Evolutionary conservation across 352 stramenopile genomes (phyloP).

Genomic region (Phytophthora foliorum): DNA sequence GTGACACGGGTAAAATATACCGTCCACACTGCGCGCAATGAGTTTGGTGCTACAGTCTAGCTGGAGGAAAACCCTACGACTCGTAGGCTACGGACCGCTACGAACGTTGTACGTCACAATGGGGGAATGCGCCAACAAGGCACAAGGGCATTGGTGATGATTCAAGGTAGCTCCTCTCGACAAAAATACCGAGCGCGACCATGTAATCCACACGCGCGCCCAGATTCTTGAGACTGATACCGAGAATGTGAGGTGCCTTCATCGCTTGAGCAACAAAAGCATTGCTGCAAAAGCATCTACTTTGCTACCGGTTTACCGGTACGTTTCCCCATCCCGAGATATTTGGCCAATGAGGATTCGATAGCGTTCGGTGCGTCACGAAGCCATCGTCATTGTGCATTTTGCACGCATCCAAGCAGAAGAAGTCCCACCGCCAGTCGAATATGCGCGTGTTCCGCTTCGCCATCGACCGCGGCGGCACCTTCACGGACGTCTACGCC

Average conservation of each 20-base stretch:
- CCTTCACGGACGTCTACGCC: constrained; percentile 99
- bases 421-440: not conserved
- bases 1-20: not conserved
- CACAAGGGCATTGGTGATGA: not conserved
- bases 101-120: constrained; percentile 1
- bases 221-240: too few species aligned
- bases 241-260: too few species aligned
- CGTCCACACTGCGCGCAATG: not conserved
- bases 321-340: not conserved
- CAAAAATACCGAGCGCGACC: not conserved
- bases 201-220: not conserved
- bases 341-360: constrained; percentile 16
- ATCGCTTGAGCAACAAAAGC: too few species aligned
- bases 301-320: not conserved
- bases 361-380: not conserved
- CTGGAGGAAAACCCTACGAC: too few species aligned
- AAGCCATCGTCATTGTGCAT: constrained; percentile 10
- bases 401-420: constrained; percentile 10
- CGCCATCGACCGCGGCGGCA: constrained; percentile 97
- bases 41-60: too few species aligned
- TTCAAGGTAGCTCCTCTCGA: not conserved
- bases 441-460: constrained; percentile 91
- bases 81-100: too few species aligned
- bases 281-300: not conserved
- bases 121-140: not conserved